Base-by-base conservation (phyloP, 176 grass and related monocot genomes). In the Carex kokanica region DNA sequence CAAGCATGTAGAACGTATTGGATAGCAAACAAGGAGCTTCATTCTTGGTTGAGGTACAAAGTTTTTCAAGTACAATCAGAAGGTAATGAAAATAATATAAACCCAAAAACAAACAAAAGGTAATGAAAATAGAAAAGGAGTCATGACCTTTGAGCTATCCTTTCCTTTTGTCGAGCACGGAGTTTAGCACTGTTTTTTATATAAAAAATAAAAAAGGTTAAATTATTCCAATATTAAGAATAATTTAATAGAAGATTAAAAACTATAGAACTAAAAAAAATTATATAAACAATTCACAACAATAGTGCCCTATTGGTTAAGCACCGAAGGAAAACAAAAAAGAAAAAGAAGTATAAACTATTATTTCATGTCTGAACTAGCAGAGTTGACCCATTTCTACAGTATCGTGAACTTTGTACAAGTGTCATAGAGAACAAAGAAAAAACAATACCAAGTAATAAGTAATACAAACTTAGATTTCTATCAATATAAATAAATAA, bases 141-240 rank as follows among this genome's bases (percentile, higher is more conserved):
- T n/a, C n/a, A n/a, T n/a, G n/a, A n/a, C 67, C 89, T 88, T 88
- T 71, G 83, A 56, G 92, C 89, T 74, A 98, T 88, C 83, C 95
- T 91, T 59, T 98, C 90, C 60, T 94, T 98, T 88, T 93, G 89
- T 83, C 90, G 92, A 74, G 86, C 85, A 60, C 90, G 89, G 70
- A 98, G 89, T 83, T 84, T 98, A 87, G 84, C 92, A 87, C 95
- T 98, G 89, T 83, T 84, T 43, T 68, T 89, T 45, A 91, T 68
- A 36, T 85, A 1, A 31, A 79, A 62, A 45, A n/a, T n/a, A 94
- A 86, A 61, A 80, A 78, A 89, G 84, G 2, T 73, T 59, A 40
- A 78, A 25, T 64, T 71, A 21, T 82, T 67, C 13, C 15, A 56
- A 11, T 31, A 31, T 31, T 31, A 31, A 31, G 29, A 31, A 31